phyloP scores from a whole-genome alignment of 495 filamentous ascomycete species.

The Hyaloscypha finlandica region DNA sequence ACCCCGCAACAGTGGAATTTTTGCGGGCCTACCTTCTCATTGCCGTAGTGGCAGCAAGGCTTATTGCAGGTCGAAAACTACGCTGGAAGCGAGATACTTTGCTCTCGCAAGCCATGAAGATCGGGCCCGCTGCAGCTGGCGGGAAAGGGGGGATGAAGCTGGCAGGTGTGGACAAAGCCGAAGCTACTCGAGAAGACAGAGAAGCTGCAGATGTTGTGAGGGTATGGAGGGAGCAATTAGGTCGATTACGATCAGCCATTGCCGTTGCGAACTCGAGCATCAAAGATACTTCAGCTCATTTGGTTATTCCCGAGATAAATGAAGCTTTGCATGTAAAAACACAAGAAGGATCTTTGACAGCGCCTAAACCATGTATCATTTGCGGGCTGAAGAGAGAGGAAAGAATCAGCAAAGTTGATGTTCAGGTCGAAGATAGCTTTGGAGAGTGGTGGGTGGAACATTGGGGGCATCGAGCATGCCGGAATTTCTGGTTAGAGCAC shows the following conservation, averaged over 20 bases:
- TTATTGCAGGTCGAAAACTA: conserved; percentile 82
- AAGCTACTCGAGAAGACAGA: conserved; percentile 80
- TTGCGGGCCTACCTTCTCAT: conserved; percentile 55
- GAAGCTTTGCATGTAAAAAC: conserved; percentile 62
- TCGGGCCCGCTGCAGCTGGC: conserved; percentile 67
- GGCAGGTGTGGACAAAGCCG: conserved; percentile 73
- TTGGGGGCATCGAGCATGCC: conserved; percentile 82
- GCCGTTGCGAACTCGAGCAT: conserved; percentile 49
- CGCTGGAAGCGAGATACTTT: conserved; percentile 89
- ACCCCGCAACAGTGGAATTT: conserved; percentile 56
- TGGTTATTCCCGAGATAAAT: conserved; percentile 68
- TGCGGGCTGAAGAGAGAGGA: conserved; percentile 90
- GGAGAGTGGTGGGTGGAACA: conserved; percentile 95
- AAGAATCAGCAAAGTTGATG: conserved; percentile 71
- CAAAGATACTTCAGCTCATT: conserved; percentile 27
- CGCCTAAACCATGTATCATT: conserved; percentile 77
- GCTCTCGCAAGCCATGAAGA: conserved; percentile 86
- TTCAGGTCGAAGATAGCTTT: conserved; percentile 81
- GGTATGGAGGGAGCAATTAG: conserved; percentile 70
- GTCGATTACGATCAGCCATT: conserved; percentile 61
- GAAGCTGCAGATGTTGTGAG: conserved; percentile 78
- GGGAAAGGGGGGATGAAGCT: conserved; percentile 86
- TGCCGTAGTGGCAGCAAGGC: conserved; percentile 68
- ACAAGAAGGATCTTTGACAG: conserved; percentile 66
- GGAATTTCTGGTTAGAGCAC: conserved; percentile 81